Base-by-base conservation (phyloP, 768 basidiomycete genomes). In the Austroboletus festivus region DNA sequence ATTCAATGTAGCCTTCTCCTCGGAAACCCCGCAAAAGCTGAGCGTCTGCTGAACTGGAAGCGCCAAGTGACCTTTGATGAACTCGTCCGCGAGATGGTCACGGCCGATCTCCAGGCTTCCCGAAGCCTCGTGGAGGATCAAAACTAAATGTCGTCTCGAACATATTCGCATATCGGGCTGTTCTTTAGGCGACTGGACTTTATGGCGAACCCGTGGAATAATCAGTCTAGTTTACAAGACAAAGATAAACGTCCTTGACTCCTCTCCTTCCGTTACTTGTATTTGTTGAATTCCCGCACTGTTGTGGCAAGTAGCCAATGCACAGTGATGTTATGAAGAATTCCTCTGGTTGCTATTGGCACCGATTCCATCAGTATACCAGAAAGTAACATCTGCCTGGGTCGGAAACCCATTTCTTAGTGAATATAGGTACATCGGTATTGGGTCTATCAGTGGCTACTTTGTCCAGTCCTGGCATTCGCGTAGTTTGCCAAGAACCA, bases 51-150 rank as follows among this genome's bases (percentile, higher is more conserved):
- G 38, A 90, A 92, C 9, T 97, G 94, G 94, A 93, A 86, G 68
- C 85, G 95, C 51, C 75, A 83, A 56, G 83, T 91, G 48, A 75
- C 80, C 57, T 98, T 96, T 63, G 82, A 92, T 54, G 69, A 78
- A 30, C 82, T 98, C 52, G 89, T 97, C 35, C 78, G 79, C 58
- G 92, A 97, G 77, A 96, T 97, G 94, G 91, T 96, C 21, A 75
- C 78, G 26, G 80, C 85, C 10, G 92, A 94, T 63, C 68, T 93
- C 59, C 76, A 82, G 64, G 83, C 87, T 41, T 79, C 84, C 43
- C 76, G 73, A 53, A 85, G 79, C 61, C 78, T 89, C 55, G 72
- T 92, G 21, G 90, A 92, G 66, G 85, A 93, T 64, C 89, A 90
- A 63, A 93, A 93, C 70, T 93, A 40, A 51, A 20, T 20, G 33